A percentile compares a stretch with the other conserved stretches of the same genome.
Conservation (phyloP, 2,329 filamentous ascomycete genomes). For the Ophiostoma ulmi region DNA sequence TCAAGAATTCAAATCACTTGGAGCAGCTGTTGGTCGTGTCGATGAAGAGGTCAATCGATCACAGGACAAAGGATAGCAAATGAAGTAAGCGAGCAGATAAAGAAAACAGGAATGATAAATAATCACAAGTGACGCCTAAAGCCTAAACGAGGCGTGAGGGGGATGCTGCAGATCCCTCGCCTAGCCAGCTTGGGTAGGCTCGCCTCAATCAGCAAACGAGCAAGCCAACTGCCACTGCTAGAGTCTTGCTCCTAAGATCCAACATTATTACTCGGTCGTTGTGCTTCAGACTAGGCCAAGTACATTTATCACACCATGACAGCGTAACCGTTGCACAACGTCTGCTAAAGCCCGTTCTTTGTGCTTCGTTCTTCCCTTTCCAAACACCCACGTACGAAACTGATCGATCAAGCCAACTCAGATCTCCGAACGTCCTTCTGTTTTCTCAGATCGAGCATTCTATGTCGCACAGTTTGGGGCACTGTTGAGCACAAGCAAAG, state of each 20-base stretch:
- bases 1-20: neutral
- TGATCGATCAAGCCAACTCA: neutral
- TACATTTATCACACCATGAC: neutral
- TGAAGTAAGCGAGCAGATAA: neutral
- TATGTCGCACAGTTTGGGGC: neutral
- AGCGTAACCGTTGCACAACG: conserved; percentile 6
- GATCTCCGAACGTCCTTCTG: neutral
- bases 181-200: neutral
- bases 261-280: neutral
- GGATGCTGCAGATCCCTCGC: neutral
- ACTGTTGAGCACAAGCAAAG: neutral
- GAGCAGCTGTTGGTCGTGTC: neutral
- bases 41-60: neutral
- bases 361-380: neutral
- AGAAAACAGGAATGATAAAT: neutral
- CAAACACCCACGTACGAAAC: neutral
- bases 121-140: too few species aligned
- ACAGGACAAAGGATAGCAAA: neutral
- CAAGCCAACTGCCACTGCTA: neutral
- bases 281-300: neutral
- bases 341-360: neutral
- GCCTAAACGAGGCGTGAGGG: neutral
- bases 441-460: conserved; percentile 10
- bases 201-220: neutral
- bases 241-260: too few species aligned